Evolutionary conservation across 371 early-diverging fungal genomes (phyloP).

Genomic region (Circinella umbellata): DNA sequence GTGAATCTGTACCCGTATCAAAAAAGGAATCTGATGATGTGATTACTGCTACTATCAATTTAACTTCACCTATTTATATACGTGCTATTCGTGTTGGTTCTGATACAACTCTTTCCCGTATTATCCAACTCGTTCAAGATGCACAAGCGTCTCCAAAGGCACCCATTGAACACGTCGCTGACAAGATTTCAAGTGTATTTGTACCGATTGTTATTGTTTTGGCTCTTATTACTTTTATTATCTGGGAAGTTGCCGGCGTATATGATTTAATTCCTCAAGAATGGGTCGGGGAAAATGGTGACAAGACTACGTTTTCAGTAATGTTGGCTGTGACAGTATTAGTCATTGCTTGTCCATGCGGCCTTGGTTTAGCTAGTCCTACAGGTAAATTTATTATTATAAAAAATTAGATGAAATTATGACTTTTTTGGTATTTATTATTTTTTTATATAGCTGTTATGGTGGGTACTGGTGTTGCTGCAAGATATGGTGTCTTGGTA

Average conservation of each 20-base stretch:
- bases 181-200: constrained; percentile 65
- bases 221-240: constrained; percentile 58
- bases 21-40: constrained; percentile 61
- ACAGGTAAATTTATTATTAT: constrained; percentile 49
- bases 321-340: constrained; percentile 65
- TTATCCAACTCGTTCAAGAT: constrained; percentile 69
- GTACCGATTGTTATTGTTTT: constrained; percentile 63
- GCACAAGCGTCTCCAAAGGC: constrained; percentile 74
- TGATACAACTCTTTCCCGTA: constrained; percentile 67
- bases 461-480: constrained; percentile 91
- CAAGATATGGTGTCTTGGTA: constrained; percentile 64
- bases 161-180: constrained; percentile 68
- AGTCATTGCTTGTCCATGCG: constrained; percentile 80
- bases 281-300: constrained; percentile 52
- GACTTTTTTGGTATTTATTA: not conserved
- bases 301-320: constrained; percentile 40
- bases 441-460: constrained; percentile 66
- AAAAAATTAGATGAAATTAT: not conserved
- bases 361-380: constrained; percentile 79
- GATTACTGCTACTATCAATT: constrained; percentile 66
- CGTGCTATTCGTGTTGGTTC: constrained; percentile 63
- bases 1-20: constrained; percentile 77
- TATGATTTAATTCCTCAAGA: constrained; percentile 43
- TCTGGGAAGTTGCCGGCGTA: constrained; percentile 56
- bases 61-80: constrained; percentile 59